Evolutionary conservation across 2,329 filamentous ascomycete genomes (phyloP).

Genomic region (Gnomoniopsis sp.): DNA sequence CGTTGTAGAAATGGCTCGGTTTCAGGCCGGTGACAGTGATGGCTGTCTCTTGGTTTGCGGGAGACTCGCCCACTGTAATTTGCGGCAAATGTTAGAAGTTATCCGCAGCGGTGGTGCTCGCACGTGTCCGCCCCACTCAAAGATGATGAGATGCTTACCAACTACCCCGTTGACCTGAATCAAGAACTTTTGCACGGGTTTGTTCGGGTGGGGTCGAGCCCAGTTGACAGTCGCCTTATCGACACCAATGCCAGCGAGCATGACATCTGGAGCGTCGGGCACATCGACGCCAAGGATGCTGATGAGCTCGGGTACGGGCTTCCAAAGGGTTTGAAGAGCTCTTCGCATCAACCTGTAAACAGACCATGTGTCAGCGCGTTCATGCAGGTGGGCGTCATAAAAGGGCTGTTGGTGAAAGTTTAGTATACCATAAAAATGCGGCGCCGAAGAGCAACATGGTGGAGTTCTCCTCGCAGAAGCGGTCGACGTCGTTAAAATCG

Average conservation of each 20-base stretch:
- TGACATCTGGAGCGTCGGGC: slow-evolving; percentile 83
- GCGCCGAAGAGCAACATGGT: slow-evolving; percentile 54
- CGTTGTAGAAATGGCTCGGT: slow-evolving; percentile 86
- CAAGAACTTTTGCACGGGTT: slow-evolving; percentile 77
- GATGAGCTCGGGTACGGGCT: slow-evolving; percentile 87
- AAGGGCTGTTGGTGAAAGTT: slow-evolving; percentile 2
- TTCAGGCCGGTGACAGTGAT: slow-evolving; percentile 86
- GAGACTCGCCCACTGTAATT: slow-evolving; percentile 73
- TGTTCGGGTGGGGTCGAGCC: slow-evolving; percentile 66
- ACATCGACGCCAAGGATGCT: slow-evolving; percentile 91
- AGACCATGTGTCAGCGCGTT: slow-evolving; percentile 12
- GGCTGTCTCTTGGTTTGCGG: slow-evolving; percentile 72
- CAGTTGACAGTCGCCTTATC: slow-evolving; percentile 89
- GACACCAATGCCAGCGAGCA: slow-evolving; percentile 81
- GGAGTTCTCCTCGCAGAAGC: slow-evolving; percentile 45
- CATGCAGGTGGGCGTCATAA: not conserved
- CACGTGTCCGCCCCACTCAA: slow-evolving; percentile 18
- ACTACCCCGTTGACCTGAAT: slow-evolving; percentile 93
- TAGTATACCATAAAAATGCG: slow-evolving; percentile 50
- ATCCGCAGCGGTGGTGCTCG: slow-evolving; percentile 14
- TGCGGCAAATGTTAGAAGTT: slow-evolving; percentile 9
- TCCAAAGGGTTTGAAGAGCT: slow-evolving; percentile 83
- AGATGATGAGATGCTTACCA: slow-evolving; percentile 50
- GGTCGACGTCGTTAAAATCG: slow-evolving; percentile 46
- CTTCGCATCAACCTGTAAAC: slow-evolving; percentile 71